A percentile compares a stretch with the other conserved stretches of the same genome.
Evolutionary conservation across 495 filamentous ascomycete species (phyloP).

Genomic region (Penicillium canescens): DNA sequence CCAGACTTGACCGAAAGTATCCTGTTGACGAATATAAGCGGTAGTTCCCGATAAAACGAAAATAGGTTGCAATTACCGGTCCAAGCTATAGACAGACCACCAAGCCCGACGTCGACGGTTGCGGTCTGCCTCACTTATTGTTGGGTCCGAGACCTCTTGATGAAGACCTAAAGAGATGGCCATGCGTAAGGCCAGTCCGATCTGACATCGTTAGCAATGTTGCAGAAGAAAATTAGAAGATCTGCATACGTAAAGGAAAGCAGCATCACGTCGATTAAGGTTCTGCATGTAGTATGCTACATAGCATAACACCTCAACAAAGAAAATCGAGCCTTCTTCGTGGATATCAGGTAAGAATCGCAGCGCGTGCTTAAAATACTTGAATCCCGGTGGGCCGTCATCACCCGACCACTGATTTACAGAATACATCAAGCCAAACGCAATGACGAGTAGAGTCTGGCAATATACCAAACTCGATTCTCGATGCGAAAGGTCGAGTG

Average conservation of each 20-base stretch:
- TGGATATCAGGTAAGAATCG: slow-evolving; percentile 50
- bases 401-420: slow-evolving; percentile 52
- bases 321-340: slow-evolving; percentile 51
- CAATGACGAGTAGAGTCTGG: slow-evolving; percentile 45
- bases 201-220: slow-evolving; percentile 21
- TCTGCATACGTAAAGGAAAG: slow-evolving; percentile 43
- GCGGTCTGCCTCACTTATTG: slow-evolving; percentile 32
- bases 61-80: slow-evolving; percentile 24
- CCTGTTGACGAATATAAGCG: slow-evolving; percentile 10
- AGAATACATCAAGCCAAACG: slow-evolving; percentile 55
- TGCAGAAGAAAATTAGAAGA: not conserved
- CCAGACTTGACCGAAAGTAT: slow-evolving; percentile 50
- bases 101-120: slow-evolving; percentile 50
- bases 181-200: slow-evolving; percentile 52
- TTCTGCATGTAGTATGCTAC: slow-evolving; percentile 56
- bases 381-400: slow-evolving; percentile 50
- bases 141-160: slow-evolving; percentile 41
- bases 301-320: slow-evolving; percentile 51
- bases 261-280: slow-evolving; percentile 49
- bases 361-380: slow-evolving; percentile 49
- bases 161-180: slow-evolving; percentile 53
- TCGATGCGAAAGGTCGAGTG: slow-evolving; percentile 32
- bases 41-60: not conserved
- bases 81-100: slow-evolving; percentile 55
- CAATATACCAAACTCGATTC: slow-evolving; percentile 39